Evolutionary conservation across 2,329 filamentous ascomycete genomes (phyloP).

Genomic region (Ophiostoma montium): DNA sequence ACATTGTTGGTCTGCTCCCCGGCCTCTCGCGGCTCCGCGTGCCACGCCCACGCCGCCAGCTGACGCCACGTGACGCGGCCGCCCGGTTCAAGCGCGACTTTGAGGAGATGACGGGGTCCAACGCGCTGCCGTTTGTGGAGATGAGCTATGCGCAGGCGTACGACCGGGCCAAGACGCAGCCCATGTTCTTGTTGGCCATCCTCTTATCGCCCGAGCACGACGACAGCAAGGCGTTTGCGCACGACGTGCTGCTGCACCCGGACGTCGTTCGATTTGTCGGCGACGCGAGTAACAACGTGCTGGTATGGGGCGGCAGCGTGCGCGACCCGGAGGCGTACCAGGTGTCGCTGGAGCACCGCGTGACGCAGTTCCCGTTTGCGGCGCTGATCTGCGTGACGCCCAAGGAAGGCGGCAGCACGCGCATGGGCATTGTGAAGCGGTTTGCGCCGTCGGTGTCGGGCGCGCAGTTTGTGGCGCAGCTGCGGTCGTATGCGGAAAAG

Average conservation of each 20-base stretch:
- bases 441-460: slow-evolving; percentile 59
- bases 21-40: slow-evolving; percentile 42
- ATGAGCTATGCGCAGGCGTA: slow-evolving; percentile 85
- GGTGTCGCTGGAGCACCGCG: slow-evolving; percentile 72
- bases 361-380: slow-evolving; percentile 85
- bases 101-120: slow-evolving; percentile 76
- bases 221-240: slow-evolving; percentile 69
- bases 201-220: slow-evolving; percentile 89
- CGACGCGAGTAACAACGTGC: slow-evolving; percentile 60
- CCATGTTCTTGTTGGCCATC: slow-evolving; percentile 83
- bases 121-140: slow-evolving; percentile 64
- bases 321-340: slow-evolving; percentile 91
- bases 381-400: slow-evolving; percentile 80
- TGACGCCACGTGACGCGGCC: slow-evolving; percentile 78
- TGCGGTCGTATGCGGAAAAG: slow-evolving; percentile 58
- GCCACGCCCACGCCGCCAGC: slow-evolving; percentile 49
- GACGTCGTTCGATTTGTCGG: slow-evolving; percentile 63
- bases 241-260: slow-evolving; percentile 63
- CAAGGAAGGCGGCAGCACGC: slow-evolving; percentile 51
- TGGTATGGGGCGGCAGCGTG: slow-evolving; percentile 88
- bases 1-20: slow-evolving; percentile 69
- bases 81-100: slow-evolving; percentile 84
- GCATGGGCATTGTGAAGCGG: slow-evolving; percentile 81
- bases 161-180: slow-evolving; percentile 75
- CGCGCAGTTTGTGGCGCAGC: slow-evolving; percentile 57